Evolutionary conservation across 768 basidiomycete genomes (phyloP).

Genomic region (Bullera alba): DNA sequence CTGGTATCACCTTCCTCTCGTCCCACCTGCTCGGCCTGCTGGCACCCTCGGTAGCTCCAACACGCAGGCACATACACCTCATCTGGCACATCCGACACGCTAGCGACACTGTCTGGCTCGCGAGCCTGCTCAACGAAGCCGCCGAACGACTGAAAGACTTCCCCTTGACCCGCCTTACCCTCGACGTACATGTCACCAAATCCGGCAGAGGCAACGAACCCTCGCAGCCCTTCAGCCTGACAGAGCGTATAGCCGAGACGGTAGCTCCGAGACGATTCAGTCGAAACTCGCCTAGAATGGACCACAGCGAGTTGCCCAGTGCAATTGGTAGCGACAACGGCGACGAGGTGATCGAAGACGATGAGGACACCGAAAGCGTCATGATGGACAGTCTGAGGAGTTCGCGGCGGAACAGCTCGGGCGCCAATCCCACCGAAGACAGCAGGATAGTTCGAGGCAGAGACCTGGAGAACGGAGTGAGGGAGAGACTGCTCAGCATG

Average conservation of each 20-base stretch:
- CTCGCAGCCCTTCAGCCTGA: neutral
- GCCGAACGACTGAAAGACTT: neutral
- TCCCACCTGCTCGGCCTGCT: conserved; percentile 20
- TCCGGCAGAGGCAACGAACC: conserved; percentile 14
- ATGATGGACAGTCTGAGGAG: neutral
- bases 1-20: conserved; percentile 24
- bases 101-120: conserved; percentile 23
- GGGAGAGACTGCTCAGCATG: conserved; percentile 1
- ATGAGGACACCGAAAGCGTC: neutral
- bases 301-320: neutral
- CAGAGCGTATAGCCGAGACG: conserved; percentile 4
- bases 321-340: neutral
- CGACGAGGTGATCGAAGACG: neutral
- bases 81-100: conserved; percentile 37
- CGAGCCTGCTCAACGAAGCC: conserved; percentile 18
- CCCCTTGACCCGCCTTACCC: neutral
- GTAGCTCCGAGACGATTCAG: conserved; percentile 1
- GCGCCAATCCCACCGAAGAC: neutral
- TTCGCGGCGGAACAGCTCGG: neutral
- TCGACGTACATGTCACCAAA: conserved; percentile 28
- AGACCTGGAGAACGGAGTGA: neutral
- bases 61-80: conserved; percentile 24
- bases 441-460: neutral
- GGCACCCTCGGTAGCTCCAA: neutral
- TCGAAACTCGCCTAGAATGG: neutral